phyloP scores from a whole-genome alignment of 2,329 filamentous ascomycete species.

The Beauveria bassiana region DNA sequence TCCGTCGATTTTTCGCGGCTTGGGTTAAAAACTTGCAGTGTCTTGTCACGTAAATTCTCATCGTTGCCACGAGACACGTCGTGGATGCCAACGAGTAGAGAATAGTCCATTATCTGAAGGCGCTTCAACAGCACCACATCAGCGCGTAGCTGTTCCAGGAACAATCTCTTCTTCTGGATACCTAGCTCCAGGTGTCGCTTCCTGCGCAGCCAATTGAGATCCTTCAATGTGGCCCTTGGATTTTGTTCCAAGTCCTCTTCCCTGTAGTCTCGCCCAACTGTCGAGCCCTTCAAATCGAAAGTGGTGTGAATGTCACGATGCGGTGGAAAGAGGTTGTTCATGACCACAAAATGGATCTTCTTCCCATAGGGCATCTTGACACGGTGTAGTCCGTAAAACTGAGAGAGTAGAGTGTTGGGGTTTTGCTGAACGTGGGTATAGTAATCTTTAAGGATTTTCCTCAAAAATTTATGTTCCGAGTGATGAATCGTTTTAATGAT shows the following conservation, averaged over 20 bases:
- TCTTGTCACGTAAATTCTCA: conserved; percentile 85
- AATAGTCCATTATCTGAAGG: conserved; percentile 98
- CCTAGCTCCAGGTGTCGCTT: conserved; percentile 83
- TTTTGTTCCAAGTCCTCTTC: conserved; percentile 86
- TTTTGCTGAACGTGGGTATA: conserved; percentile 89
- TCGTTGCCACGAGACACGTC: conserved; percentile 87
- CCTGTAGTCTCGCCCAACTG: conserved; percentile 81
- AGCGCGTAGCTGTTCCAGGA: conserved; percentile 78
- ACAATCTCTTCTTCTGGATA: conserved; percentile 77
- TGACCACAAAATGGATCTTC: conserved; percentile 98
- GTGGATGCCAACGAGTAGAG: conserved; percentile 87
- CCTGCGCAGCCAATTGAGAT: conserved; percentile 89
- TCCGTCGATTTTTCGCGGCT: conserved; percentile 56
- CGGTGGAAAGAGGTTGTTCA: conserved; percentile 98
- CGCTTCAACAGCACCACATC: conserved; percentile 83
- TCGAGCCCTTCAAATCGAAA: conserved; percentile 95
- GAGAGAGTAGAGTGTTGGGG: conserved; percentile 91
- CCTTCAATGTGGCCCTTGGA: conserved; percentile 87
- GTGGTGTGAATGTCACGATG: conserved; percentile 96
- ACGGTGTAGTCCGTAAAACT: conserved; percentile 94
- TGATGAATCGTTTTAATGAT: conserved; percentile 99
- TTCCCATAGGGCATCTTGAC: conserved; percentile 98
- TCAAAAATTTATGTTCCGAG: conserved; percentile 79
- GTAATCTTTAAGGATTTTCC: conserved; percentile 82
- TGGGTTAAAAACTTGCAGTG: conserved; percentile 87